Conservation (phyloP, 352 stramenopile genomes). For the Phytophthora aleatoria region DNA sequence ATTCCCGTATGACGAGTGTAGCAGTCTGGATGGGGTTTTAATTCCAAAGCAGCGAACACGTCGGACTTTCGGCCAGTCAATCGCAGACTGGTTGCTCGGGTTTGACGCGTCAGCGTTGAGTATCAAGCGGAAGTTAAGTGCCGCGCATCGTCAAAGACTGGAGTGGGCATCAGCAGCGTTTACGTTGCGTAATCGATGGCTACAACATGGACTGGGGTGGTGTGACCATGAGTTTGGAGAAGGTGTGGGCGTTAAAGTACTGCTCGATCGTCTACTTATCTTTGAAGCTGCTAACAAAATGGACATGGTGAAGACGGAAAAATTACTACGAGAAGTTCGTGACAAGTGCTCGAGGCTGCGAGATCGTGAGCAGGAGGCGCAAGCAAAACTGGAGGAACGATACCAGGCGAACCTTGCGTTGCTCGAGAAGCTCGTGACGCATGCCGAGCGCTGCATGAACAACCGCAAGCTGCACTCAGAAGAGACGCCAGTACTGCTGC, state of each 20-base stretch:
- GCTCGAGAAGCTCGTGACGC: constrained; percentile 55
- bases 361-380: constrained; percentile 45
- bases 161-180: constrained; percentile 61
- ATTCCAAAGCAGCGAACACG: constrained; percentile 55
- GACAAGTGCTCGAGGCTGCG: constrained; percentile 67
- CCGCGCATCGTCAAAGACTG: constrained; percentile 57
- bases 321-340: constrained; percentile 60
- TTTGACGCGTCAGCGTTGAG: constrained; percentile 53
- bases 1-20: constrained; percentile 47
- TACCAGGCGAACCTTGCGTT: constrained; percentile 48
- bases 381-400: constrained; percentile 42
- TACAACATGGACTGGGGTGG: constrained; percentile 66
- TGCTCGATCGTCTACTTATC: constrained; percentile 58
- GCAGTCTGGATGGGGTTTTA: constrained; percentile 42
- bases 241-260: constrained; percentile 66
- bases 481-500: constrained; percentile 61
- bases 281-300: constrained; percentile 78
- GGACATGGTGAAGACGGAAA: constrained; percentile 74
- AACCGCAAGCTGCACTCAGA: constrained; percentile 80
- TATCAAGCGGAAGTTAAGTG: constrained; percentile 49
- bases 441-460: constrained; percentile 70
- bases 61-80: constrained; percentile 47
- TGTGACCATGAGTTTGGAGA: constrained; percentile 52
- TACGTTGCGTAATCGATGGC: constrained; percentile 70
- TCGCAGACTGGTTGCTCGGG: constrained; percentile 69